Evolutionary conservation across 2,329 filamentous ascomycete genomes (phyloP).

Genomic region (Ophiostoma sp.): DNA sequence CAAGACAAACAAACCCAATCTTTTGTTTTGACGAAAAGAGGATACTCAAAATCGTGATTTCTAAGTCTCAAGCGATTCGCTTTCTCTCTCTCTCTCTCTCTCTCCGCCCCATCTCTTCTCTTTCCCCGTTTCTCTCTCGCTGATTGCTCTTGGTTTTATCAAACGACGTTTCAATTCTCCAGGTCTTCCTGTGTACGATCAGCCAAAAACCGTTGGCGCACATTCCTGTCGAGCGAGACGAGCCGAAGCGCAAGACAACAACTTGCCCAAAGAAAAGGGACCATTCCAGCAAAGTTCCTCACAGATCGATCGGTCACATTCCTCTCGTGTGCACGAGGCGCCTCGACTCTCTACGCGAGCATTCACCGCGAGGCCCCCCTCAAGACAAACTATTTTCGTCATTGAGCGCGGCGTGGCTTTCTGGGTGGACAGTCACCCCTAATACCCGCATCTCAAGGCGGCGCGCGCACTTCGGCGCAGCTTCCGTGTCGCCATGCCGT

Average conservation of each 20-base stretch:
- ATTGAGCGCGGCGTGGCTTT: background rate
- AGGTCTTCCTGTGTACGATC: background rate
- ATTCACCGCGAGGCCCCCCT: background rate
- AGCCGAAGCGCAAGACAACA: conserved; percentile 18
- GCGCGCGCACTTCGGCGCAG: conserved; percentile 19
- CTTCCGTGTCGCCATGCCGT: conserved; percentile 33
- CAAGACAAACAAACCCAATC: background rate
- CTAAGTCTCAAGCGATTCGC: conserved; percentile 16
- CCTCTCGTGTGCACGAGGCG: background rate
- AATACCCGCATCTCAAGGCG: conserved; percentile 19
- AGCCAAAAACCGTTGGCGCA: conserved; percentile 12
- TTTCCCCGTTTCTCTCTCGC: background rate
- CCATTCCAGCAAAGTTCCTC: conserved; percentile 7
- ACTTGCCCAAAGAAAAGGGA: background rate
- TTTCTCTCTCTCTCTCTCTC: conserved; percentile 2
- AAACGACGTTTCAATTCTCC: background rate
- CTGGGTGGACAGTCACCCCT: conserved; percentile 22
- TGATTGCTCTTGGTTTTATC: conserved; percentile 11
- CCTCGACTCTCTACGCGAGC: background rate
- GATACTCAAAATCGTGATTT: conserved; percentile 21
- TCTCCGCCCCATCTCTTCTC: background rate
- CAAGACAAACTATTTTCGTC: background rate
- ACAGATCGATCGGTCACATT: conserved; percentile 12
- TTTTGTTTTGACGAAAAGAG: conserved; percentile 16
- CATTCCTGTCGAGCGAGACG: conserved; percentile 22